Conservation (phyloP, 192 early-diverging fungal genomes). For the Podila minutissima region DNA sequence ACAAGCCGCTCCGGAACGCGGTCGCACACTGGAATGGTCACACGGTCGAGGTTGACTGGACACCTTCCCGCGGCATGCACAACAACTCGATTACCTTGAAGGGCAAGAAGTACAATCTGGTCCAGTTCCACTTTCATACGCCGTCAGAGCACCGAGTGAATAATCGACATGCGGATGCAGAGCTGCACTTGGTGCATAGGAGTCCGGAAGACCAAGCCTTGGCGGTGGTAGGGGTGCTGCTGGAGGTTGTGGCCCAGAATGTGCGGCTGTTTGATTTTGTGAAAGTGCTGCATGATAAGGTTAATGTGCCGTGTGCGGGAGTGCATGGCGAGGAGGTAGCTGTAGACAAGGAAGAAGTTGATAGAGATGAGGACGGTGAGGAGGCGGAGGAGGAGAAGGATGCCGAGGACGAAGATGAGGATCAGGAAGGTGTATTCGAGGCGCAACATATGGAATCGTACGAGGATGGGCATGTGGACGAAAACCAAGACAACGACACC, state of each 20-base stretch:
- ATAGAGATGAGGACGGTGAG: too few relatives aligned
- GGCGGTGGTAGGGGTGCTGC: slow-evolving; percentile 60
- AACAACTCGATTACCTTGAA: slow-evolving; percentile 27
- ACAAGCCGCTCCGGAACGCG: neutral
- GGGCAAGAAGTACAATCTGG: slow-evolving; percentile 48
- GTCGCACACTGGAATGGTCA: slow-evolving; percentile 50
- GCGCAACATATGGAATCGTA: too few relatives aligned
- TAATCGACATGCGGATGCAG: slow-evolving; percentile 41
- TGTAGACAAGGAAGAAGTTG: slow-evolving; percentile 14
- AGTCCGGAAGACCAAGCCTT: slow-evolving; percentile 30
- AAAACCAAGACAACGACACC: too few relatives aligned
- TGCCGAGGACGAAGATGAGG: too few relatives aligned
- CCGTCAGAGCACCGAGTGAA: slow-evolving; percentile 68
- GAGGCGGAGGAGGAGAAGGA: too few relatives aligned
- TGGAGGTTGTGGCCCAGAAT: slow-evolving; percentile 46
- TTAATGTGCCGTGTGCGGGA: neutral
- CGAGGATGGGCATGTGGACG: too few relatives aligned
- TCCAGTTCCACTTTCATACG: slow-evolving; percentile 71
- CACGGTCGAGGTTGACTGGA: slow-evolving; percentile 51
- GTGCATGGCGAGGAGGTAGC: neutral
- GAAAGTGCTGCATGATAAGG: slow-evolving; percentile 17
- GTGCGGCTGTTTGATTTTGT: slow-evolving; percentile 49
- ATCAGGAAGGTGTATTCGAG: too few relatives aligned
- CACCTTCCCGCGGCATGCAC: neutral
- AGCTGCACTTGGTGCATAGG: slow-evolving; percentile 66